Percentiles rank a stretch among this genome's conserved stretches.
Evolutionary conservation across 306 rosid genomes (phyloP).

Genomic region (Acacia melanoxylon): DNA sequence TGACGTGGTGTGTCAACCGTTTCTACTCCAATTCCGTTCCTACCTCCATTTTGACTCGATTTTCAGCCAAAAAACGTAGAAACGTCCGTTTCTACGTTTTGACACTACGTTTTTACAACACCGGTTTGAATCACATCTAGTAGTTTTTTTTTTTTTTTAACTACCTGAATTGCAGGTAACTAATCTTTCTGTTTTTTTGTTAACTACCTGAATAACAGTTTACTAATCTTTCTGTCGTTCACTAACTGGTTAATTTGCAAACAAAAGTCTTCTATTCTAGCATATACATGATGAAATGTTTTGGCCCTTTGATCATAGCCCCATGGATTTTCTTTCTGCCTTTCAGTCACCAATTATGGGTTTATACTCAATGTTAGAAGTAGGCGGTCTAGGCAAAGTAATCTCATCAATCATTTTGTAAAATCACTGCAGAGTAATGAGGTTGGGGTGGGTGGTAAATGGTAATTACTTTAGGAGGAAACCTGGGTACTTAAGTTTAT

Average conservation of each 20-base stretch:
- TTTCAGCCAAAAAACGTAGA: no score
- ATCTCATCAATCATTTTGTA: not conserved
- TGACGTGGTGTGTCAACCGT: no score
- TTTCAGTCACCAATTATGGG: not conserved
- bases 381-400: not conserved
- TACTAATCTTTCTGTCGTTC: not conserved
- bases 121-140: not conserved
- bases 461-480: not conserved
- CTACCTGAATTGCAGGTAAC: not conserved
- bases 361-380: not conserved
- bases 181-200: not conserved
- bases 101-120: no score
- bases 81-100: no score
- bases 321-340: not conserved
- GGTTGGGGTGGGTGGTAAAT: not conserved
- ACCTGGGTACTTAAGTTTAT: not conserved
- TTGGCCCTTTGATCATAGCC: not conserved
- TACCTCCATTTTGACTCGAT: no score
- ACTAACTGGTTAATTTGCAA: not conserved
- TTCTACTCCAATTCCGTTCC: no score
- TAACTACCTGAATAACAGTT: not conserved
- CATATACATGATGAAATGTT: not conserved
- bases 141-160: no score
- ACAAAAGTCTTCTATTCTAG: not conserved
- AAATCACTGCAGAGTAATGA: not conserved